A percentile compares a stretch with the other conserved stretches of the same genome.
Conservation (phyloP, 2,329 filamentous ascomycete genomes). For the Colletotrichum melonis region DNA sequence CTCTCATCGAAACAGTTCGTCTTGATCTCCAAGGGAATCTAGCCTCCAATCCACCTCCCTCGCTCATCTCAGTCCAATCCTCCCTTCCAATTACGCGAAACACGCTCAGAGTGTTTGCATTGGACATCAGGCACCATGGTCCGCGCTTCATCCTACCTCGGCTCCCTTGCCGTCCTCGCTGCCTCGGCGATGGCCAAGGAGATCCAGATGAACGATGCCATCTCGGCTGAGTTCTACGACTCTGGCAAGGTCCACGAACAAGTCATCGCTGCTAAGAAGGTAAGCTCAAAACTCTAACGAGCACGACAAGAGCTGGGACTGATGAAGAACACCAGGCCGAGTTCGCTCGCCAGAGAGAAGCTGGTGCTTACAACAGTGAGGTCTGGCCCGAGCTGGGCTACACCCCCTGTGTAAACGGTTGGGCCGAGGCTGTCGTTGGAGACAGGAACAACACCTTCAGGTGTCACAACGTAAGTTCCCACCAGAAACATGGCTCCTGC, state of each 20-base stretch:
- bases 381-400: constrained; percentile 51
- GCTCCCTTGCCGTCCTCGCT: constrained; percentile 36
- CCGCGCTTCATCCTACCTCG: constrained; percentile 32
- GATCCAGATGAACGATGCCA: constrained; percentile 29
- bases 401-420: constrained; percentile 54
- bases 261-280: constrained; percentile 36
- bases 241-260: constrained; percentile 34
- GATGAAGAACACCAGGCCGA: constrained; percentile 1
- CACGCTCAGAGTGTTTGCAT: neutral
- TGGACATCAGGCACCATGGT: constrained; percentile 31
- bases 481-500: neutral
- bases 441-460: constrained; percentile 59
- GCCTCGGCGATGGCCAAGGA: constrained; percentile 36
- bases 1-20: neutral
- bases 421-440: constrained; percentile 56
- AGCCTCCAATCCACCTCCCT: constrained; percentile 3
- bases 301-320: neutral
- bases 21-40: constrained; percentile 5
- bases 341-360: constrained; percentile 31
- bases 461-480: constrained; percentile 54
- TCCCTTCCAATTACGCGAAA: neutral
- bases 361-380: constrained; percentile 44
- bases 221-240: constrained; percentile 36
- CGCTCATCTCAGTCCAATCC: constrained; percentile 9
- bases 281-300: neutral